Conservation (phyloP, 345 rosid genomes). For the Dimocarpus longan region DNA sequence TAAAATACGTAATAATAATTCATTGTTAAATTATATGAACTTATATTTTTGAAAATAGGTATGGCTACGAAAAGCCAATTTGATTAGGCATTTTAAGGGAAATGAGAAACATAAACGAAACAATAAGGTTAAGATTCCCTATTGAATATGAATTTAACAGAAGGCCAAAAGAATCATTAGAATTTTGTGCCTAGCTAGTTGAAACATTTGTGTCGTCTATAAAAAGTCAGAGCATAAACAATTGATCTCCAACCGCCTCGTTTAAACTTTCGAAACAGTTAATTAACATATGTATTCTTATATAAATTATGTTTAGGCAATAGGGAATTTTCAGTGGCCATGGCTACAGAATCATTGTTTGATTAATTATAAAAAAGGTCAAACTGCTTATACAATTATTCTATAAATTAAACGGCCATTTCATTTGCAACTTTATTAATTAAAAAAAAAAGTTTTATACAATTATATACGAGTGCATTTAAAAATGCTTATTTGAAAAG, state of each 20-base stretch:
- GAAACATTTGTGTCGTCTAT: neutral
- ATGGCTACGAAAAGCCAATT: too few relatives aligned
- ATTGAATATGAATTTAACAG: neutral
- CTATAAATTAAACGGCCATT: neutral
- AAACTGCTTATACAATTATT: neutral
- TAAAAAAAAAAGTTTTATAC: too few relatives aligned
- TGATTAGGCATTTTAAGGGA: neutral
- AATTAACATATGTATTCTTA: neutral
- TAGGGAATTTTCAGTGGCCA: slow-evolving; percentile 12
- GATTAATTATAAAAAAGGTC: neutral
- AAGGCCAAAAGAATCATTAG: neutral
- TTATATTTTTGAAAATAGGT: too few relatives aligned
- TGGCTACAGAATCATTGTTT: slow-evolving; percentile 15
- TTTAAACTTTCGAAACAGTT: neutral
- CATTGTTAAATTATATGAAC: too few relatives aligned
- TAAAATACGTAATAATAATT: too few relatives aligned
- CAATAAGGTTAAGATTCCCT: neutral
- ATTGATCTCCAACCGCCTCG: slow-evolving; percentile 9
- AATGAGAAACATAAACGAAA: neutral
- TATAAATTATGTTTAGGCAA: neutral
- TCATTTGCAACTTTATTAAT: neutral
- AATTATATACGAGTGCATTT: neutral
- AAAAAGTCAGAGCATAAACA: neutral
- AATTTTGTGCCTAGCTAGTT: neutral
- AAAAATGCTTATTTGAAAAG: neutral